phyloP scores from a whole-genome alignment of 139 green algal species.

The Haematococcus sp. region DNA sequence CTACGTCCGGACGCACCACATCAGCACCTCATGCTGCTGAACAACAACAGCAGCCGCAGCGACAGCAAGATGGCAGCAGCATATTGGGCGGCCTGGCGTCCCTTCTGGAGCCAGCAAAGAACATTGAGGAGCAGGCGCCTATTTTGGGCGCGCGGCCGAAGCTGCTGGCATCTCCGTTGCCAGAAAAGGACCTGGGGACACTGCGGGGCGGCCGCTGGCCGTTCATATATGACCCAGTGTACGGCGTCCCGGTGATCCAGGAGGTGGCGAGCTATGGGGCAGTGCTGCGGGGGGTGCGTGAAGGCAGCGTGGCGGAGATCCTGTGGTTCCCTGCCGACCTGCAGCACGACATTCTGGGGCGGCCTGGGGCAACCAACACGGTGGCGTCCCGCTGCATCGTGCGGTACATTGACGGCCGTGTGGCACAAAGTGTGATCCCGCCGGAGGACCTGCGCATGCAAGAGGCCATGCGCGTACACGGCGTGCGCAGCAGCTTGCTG shows the following conservation, averaged over 20 bases:
- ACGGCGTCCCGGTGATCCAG: slow-evolving; percentile 53
- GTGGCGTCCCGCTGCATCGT: slow-evolving; percentile 57
- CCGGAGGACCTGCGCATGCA: slow-evolving; percentile 53
- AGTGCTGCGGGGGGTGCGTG: slow-evolving; percentile 66
- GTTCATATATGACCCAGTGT: slow-evolving; percentile 58
- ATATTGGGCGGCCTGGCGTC: no score
- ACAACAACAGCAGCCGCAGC: background rate
- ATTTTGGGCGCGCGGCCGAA: background rate
- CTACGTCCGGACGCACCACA: background rate
- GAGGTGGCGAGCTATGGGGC: slow-evolving; percentile 49
- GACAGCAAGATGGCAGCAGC: no score
- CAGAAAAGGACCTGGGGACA: slow-evolving; percentile 47
- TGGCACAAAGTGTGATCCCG: slow-evolving; percentile 66
- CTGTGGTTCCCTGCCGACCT: slow-evolving; percentile 53
- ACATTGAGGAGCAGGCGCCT: background rate
- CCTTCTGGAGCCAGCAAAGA: no score
- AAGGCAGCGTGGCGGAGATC: slow-evolving; percentile 43
- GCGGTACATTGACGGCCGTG: slow-evolving; percentile 41
- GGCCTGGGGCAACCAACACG: no score
- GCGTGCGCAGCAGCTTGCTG: slow-evolving; percentile 15
- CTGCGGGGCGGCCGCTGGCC: slow-evolving; percentile 49
- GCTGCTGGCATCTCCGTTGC: slow-evolving; percentile 23
- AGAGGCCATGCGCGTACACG: slow-evolving; percentile 36
- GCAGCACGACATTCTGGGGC: no score
- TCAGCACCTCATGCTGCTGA: background rate